phyloP scores from a whole-genome alignment of 192 early-diverging fungal species.

The Dissophora globulifera region DNA sequence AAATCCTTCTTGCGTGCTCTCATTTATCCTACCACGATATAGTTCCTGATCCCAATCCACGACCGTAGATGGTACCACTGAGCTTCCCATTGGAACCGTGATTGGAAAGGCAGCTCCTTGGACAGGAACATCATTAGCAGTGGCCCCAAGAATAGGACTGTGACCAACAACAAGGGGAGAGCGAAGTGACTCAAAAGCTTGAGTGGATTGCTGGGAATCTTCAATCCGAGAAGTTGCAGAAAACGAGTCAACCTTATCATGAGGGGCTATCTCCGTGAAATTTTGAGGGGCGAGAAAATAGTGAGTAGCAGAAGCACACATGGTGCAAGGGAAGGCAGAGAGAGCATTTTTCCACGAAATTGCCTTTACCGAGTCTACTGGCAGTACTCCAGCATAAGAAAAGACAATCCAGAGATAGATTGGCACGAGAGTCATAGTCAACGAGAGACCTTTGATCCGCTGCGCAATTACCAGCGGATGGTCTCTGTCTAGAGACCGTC shows the following conservation, averaged over 20 bases:
- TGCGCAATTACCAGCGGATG: conserved; percentile 65
- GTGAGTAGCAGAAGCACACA: not conserved
- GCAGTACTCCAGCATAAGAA: conserved; percentile 6
- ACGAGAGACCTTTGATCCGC: conserved; percentile 59
- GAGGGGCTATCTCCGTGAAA: conserved; percentile 1
- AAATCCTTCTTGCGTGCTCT: too few species aligned
- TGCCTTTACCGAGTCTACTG: conserved; percentile 13
- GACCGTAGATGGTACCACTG: not conserved
- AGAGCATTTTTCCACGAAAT: not conserved
- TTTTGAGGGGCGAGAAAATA: too few species aligned
- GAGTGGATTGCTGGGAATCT: conserved; percentile 16
- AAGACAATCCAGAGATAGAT: conserved; percentile 51
- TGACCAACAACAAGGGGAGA: conserved; percentile 55
- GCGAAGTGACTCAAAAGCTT: conserved; percentile 25
- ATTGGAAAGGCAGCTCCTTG: conserved; percentile 56
- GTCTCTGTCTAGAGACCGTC: conserved; percentile 44
- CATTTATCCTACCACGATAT: conserved; percentile 24
- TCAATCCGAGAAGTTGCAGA: conserved; percentile 47
- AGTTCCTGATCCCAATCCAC: conserved; percentile 32
- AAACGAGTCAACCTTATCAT: not conserved
- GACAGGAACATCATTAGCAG: conserved; percentile 56
- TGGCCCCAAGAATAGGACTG: conserved; percentile 68
- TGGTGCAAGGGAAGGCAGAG: not conserved
- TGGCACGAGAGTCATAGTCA: conserved; percentile 50
- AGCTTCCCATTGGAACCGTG: conserved; percentile 27